phyloP scores from a whole-genome alignment of 306 rosid genomes.

The Gillenia trifoliata region DNA sequence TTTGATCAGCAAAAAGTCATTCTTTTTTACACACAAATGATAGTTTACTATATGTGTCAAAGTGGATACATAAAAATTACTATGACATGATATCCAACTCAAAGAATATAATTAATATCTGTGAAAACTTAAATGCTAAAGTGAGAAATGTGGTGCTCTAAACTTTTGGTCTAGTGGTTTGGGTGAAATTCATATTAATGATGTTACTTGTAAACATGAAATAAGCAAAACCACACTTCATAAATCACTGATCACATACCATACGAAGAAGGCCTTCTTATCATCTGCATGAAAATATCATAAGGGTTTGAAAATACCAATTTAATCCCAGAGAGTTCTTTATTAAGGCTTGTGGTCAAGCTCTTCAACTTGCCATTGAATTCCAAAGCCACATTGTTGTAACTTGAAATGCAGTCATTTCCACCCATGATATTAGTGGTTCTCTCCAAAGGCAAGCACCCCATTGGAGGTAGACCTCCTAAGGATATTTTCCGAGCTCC shows the following conservation, averaged over 20 bases:
- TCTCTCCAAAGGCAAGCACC: conserved; percentile 86
- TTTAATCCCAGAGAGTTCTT: conserved; percentile 50
- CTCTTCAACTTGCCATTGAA: conserved; percentile 63
- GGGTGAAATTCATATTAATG: too few relatives aligned
- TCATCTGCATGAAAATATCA: conserved; percentile 37
- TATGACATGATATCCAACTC: too few relatives aligned
- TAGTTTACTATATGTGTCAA: background rate
- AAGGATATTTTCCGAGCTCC: conserved; percentile 83
- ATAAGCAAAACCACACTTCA: too few relatives aligned
- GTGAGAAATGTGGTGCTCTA: too few relatives aligned
- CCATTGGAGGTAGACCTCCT: conserved; percentile 94
- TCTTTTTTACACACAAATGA: background rate
- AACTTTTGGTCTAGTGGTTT: too few relatives aligned
- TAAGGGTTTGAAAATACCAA: conserved; percentile 77
- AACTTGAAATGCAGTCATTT: conserved; percentile 38
- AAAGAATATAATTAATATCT: too few relatives aligned
- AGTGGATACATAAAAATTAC: too few relatives aligned
- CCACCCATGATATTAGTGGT: conserved; percentile 47
- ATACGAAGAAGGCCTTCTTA: conserved; percentile 44
- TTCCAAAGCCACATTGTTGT: conserved; percentile 52
- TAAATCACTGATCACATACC: conserved; percentile 41
- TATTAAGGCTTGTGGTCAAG: conserved; percentile 41
- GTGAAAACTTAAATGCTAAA: too few relatives aligned
- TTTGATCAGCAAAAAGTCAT: too few relatives aligned
- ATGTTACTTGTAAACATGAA: too few relatives aligned